Base-by-base conservation (phyloP, 2,329 filamentous ascomycete genomes). In the Dactylonectria macrodidyma region DNA sequence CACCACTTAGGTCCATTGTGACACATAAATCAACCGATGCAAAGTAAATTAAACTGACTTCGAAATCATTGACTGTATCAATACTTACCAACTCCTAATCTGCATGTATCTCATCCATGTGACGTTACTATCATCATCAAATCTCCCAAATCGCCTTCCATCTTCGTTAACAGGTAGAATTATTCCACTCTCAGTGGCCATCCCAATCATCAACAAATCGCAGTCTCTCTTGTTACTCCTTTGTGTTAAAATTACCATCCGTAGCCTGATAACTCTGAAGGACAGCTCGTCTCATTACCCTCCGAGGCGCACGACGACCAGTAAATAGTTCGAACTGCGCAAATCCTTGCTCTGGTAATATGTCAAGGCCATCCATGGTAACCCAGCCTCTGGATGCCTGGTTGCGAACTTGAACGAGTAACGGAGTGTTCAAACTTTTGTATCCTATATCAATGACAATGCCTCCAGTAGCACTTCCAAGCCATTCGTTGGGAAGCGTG, bases 271-370 rank as follows among this genome's bases (percentile, higher is more conserved):
- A 86, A 3, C 84, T 81, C 59, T 78, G 78, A 62, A 87, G 80
- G 12, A 92, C 89, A 72, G 90, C 90, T 47, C 88, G 84, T 67
- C 91, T 87, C 93, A 95, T 95, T 41, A 92, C 79, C 52, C 88
- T 83, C 26, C 92, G 86, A 7, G 80, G 80, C 0, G 80, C 79
- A 51, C 78, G 65, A 5, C 78, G 85, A 1, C 92, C 93, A 0
- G 92, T 95, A 77, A 95, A 94, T 2, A 95, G 80, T 79, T 95
- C 93, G 76, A 95, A 95, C 74, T 95, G 93, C 1, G 92, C 92
- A 79, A 93, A 93, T 0, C 91, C 93, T 77, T 95, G 93, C 78
- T 95, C 93, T 0, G 92, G 92, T 16, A 95, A 80, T 55, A 94
- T 85, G 72, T 95, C 92, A 16, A 95, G 82, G 0, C 93, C 93